Base-by-base conservation (phyloP, 108 stramenopile genomes). In the Skeletonema marinoi region DNA sequence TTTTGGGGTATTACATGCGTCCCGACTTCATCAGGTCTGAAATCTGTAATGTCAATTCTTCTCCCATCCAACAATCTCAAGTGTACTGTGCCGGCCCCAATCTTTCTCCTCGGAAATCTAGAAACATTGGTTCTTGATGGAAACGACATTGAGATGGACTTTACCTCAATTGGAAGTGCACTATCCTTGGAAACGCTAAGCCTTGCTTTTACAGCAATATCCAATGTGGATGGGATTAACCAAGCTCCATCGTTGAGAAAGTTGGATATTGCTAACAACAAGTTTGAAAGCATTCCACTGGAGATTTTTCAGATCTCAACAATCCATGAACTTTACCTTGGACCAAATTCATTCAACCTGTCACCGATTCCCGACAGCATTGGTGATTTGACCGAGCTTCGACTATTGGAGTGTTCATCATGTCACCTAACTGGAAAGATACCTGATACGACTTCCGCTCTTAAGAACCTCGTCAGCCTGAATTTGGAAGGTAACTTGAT, bases 1-100 rank as follows among this genome's bases (percentile, higher is more conserved):
- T 92, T 91, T 91, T 82, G 83, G 66, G 93, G 93, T 5, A 73
- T 94, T 19, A 59, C 72, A 4, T 94, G 93, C 73, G 51, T 48
- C 4, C 44, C 44, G 19, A 19, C 50, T 19, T 10, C 10, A 10
- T 72, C 82, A 16, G 86, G 68, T 2, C 54, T 42, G 6, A 61
- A 66, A 33, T 50, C 62, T 64, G 79, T 94, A 10, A 68, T 87
- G 25, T 78, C 89, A 3, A 81, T 94, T 70, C 35, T 79, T 25
- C 82, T 94, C 5, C 88, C 88, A 16, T 66, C 67, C 32, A 94
- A 94, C 74, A 84, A 89, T 75, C 67, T 94, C 10, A 75, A 85
- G 14, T 87, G 89, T 17, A 76, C 78, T 0, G 62, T 86, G 9
- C 93, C 93, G 16, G 71, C 73, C 10, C 77, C 87, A 67, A 81